A percentile compares a stretch with the other conserved stretches of the same genome.
phyloP scores from a whole-genome alignment of 352 stramenopile species.

The Globisporangium abappressorium region DNA sequence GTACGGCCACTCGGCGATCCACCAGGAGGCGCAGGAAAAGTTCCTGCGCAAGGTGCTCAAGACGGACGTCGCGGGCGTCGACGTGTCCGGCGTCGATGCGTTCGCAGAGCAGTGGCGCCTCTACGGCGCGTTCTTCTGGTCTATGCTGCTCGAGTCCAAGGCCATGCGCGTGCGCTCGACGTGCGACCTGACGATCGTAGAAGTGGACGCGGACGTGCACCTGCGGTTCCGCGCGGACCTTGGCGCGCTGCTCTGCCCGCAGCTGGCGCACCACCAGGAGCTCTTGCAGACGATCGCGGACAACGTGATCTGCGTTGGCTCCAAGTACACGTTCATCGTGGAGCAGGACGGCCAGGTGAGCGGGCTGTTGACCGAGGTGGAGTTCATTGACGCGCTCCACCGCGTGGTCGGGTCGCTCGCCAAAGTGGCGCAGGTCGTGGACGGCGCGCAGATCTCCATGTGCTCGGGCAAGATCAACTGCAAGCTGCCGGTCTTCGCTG shows the following conservation, averaged over 20 bases:
- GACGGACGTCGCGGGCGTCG: conserved; percentile 9
- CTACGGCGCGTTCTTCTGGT: conserved; percentile 18
- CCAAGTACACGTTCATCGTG: conserved; percentile 19
- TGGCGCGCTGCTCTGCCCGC: conserved; percentile 9
- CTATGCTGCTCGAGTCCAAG: conserved; percentile 16
- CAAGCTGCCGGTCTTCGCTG: background rate
- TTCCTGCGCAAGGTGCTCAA: conserved; percentile 10
- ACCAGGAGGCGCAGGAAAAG: conserved; percentile 10
- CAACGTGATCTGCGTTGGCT: conserved; percentile 13
- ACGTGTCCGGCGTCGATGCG: conserved; percentile 11
- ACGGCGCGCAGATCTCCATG: conserved; percentile 16
- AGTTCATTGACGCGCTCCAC: conserved; percentile 15
- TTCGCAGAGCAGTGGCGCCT: conserved; percentile 17
- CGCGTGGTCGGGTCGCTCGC: conserved; percentile 14
- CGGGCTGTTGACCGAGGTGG: conserved; percentile 9
- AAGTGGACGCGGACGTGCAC: conserved; percentile 14
- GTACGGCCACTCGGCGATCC: conserved; percentile 18
- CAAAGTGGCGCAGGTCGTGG: conserved; percentile 13
- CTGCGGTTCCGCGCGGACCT: conserved; percentile 15
- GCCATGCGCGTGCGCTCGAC: conserved; percentile 5
- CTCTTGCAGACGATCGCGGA: conserved; percentile 14
- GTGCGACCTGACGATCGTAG: conserved; percentile 16
- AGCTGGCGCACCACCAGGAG: conserved; percentile 14
- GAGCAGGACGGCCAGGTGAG: conserved; percentile 14
- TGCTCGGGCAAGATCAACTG: conserved; percentile 14